phyloP scores from a whole-genome alignment of 2,329 filamentous ascomycete genomes.

The Fusarium floridanum region DNA sequence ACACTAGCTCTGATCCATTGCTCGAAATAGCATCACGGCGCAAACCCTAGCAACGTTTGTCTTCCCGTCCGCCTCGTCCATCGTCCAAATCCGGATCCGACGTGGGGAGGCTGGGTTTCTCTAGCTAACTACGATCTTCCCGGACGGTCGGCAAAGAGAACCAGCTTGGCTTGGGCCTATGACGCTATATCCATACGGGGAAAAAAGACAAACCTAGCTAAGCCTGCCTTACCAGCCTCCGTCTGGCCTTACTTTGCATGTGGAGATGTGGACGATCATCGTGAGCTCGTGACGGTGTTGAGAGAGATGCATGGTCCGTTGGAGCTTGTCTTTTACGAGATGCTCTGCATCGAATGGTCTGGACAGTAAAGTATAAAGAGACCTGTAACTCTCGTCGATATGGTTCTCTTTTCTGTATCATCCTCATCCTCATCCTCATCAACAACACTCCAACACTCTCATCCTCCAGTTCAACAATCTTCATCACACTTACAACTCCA shows the following conservation, averaged over 20 bases:
- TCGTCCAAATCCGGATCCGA: background rate
- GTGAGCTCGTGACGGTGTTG: slow-evolving; percentile 33
- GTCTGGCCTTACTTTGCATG: slow-evolving; percentile 20
- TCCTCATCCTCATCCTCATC: slow-evolving; percentile 32
- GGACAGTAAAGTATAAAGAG: slow-evolving; percentile 40
- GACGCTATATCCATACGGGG: slow-evolving; percentile 26
- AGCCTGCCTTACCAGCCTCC: slow-evolving; percentile 28
- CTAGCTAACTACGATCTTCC: slow-evolving; percentile 10
- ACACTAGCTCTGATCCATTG: slow-evolving; percentile 4
- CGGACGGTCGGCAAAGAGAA: background rate
- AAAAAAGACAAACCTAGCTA: slow-evolving; percentile 2
- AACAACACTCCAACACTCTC: slow-evolving; percentile 16
- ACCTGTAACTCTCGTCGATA: slow-evolving; percentile 20
- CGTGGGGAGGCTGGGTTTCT: background rate
- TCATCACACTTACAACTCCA: slow-evolving; percentile 19
- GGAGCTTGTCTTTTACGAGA: slow-evolving; percentile 22
- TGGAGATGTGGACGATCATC: slow-evolving; percentile 36
- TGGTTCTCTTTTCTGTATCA: slow-evolving; percentile 18
- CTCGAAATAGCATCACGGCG: slow-evolving; percentile 37
- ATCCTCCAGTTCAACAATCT: slow-evolving; percentile 19
- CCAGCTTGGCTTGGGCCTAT: slow-evolving; percentile 9
- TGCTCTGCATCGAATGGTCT: background rate
- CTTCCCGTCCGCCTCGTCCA: background rate
- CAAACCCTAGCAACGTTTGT: slow-evolving; percentile 23
- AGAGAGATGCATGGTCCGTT: slow-evolving; percentile 32